Conservation (phyloP, 2,329 filamentous ascomycete genomes). For the Lachnellula subtilissima region DNA sequence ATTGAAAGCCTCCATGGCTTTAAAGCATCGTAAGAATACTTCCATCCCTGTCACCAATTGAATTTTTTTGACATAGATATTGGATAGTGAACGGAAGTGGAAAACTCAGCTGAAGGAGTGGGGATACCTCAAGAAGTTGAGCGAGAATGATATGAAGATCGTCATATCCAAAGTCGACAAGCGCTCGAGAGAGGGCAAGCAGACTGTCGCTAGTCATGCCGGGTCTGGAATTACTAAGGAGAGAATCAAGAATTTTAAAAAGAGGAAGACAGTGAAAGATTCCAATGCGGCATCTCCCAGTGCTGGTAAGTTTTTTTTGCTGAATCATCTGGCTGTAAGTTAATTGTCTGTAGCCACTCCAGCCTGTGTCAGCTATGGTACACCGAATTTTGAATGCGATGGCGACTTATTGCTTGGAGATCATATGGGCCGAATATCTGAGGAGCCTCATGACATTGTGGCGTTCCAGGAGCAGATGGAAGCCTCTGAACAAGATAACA, state of each 20-base stretch:
- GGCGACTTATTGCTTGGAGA: too few species aligned
- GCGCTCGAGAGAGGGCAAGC: not conserved
- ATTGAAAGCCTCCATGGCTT: not conserved
- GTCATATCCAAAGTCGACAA: not conserved
- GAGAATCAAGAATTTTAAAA: not conserved
- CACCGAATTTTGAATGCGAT: too few species aligned
- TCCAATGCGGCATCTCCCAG: not conserved
- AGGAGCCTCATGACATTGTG: too few species aligned
- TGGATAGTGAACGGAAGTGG: not conserved
- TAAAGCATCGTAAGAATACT: not conserved
- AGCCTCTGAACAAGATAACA: too few species aligned
- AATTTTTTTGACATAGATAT: not conserved
- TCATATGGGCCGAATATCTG: too few species aligned
- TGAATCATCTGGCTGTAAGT: too few species aligned
- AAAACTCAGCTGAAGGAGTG: not conserved
- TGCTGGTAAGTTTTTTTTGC: not conserved
- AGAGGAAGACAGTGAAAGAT: not conserved
- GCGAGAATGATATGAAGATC: not conserved
- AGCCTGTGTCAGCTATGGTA: too few species aligned
- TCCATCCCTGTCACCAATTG: not conserved
- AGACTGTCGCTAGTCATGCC: not conserved
- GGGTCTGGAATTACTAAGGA: not conserved
- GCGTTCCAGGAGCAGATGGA: too few species aligned
- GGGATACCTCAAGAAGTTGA: not conserved
- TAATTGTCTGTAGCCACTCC: too few species aligned